Evolutionary conservation across 495 filamentous ascomycete genomes (phyloP), one percentile per base, ranked within the genome.

Genomic region (Podospora comata): DNA sequence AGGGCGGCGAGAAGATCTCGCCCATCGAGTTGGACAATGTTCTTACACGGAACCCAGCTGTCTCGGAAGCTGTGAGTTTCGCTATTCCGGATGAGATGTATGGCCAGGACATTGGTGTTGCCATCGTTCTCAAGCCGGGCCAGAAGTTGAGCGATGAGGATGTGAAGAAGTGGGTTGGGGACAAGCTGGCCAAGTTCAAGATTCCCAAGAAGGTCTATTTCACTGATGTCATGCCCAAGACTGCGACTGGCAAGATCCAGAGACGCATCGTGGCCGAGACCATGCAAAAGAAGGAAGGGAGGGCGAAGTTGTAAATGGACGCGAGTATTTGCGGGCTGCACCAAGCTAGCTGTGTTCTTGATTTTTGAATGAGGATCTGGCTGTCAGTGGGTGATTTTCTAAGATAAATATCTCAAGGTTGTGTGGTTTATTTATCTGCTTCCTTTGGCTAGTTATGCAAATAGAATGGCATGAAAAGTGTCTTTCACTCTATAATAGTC

Each of bases 201-300:
- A 83, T 92, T n/a, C 92, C 92, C 0, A 92, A 91, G 79, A 87
- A 90, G 85, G 80, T 94, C 28, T 94, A 88, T 78, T 92, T 93
- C 69, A 91, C 90, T 5, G 82, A 91, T 64, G 78, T 87, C 66
- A 94, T 95, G 86, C 92, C 92, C 48, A 94, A 94, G 81, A 96
- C 92, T 26, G 90, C 92, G n/a, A 96, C 92, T 7, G 92, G 92
- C 30, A 96, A 94, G 81, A 88, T 94, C 64, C 92, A 94, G 79
- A 80, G 92, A 65, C 84, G 91, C 39, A 89, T 91, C 68, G 91
- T 94, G 13, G 92, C 92, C 5, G 89, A 94, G 78, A 83, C 84
- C 16, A 94, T 95, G 90, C 78, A 86, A 74, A 90, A 87, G 79
- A 75, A 81, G 71, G 82, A 83, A 28, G 69, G 70, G 26, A 78